Base-by-base conservation (phyloP, 176 grass and related monocot species). In the Oryza coarctata region DNA sequence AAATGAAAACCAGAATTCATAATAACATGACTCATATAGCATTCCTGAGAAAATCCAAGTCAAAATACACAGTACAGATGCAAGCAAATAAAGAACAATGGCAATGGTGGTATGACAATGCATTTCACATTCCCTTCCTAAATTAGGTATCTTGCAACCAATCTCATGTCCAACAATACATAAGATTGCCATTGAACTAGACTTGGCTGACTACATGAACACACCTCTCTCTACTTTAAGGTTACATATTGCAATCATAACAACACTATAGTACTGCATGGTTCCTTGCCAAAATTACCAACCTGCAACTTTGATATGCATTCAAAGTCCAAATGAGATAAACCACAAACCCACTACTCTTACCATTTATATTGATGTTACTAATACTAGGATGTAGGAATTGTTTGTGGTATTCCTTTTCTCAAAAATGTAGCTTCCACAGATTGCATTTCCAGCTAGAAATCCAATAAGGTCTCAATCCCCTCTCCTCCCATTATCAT, bases 1-100 rank as follows among this genome's bases (percentile, higher is more conserved):
- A 89, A 83, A 83, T 74, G 38, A 33, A 63, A 69, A 73, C 6
- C 15, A 23, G 27, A 7, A 31, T 45, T 80, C 38, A 63, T 60
- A 83, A 79, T 73, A 49, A 15, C 5, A 14, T 8, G 30, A 18
- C 7, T 68, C 2, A 73, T 33, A 0, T 12, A 73, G 28, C 71
- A 77, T 27, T 71, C 36, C 20, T 45, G 76, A 28, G 15, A 47
- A 70, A 15, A 64, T 25, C 69, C 18, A 17, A 57, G 58, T 68
- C 60, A 62, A 78, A 44, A 71, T 60, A 26, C 36, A 80, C 63
- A 49, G 29, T 43, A 5, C 32, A 47, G 30, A 83, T 68, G 38
- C 61, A 69, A 80, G 17, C 72, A 35, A 38, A 84, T 40, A 38
- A 55, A 65, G 78, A 72, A 77, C 1, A 64, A 40, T 67, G 31